phyloP scores from a whole-genome alignment of 2,329 filamentous ascomycete genomes.

The Lachnellula occidentalis region DNA sequence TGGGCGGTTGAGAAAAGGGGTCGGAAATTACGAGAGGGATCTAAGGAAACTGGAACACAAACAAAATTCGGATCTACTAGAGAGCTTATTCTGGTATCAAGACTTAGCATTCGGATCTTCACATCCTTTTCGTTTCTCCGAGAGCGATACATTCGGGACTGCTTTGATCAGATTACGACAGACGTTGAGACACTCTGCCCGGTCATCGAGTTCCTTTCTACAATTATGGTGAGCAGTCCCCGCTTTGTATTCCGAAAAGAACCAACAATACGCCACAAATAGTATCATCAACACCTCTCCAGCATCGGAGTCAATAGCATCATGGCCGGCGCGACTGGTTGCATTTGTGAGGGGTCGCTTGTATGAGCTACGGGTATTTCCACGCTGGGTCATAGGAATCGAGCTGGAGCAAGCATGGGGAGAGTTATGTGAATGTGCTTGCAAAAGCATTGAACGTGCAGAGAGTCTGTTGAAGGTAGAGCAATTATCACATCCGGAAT shows the following conservation, averaged over 20 bases:
- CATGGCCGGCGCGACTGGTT: conserved; percentile 2
- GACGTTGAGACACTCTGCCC: conserved; percentile 2
- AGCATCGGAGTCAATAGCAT: conserved; percentile 1
- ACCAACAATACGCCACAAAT: not conserved
- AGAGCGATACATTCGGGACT: conserved; percentile 6
- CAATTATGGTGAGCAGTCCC: conserved; percentile 5
- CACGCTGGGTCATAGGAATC: conserved; percentile 6
- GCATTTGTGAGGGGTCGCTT: not conserved
- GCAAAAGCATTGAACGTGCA: conserved; percentile 5
- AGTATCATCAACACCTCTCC: conserved; percentile 12
- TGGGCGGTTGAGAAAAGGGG: conserved; percentile 3
- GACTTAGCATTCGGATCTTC: conserved; percentile 4
- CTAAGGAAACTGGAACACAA: conserved; percentile 6
- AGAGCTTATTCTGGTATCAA: conserved; percentile 13
- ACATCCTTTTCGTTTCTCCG: conserved; percentile 1
- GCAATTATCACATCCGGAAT: conserved; percentile 8
- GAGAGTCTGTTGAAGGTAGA: conserved; percentile 6
- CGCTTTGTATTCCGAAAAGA: not conserved
- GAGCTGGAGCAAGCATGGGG: conserved; percentile 13
- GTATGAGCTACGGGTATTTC: conserved; percentile 4
- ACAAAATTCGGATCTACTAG: not conserved
- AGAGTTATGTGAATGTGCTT: conserved; percentile 7
- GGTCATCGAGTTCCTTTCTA: conserved; percentile 3
- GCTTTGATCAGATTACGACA: conserved; percentile 4
- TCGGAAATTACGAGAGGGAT: conserved; percentile 4